phyloP scores from a whole-genome alignment of 352 stramenopile species.

The Phytophthora sansomeana region DNA sequence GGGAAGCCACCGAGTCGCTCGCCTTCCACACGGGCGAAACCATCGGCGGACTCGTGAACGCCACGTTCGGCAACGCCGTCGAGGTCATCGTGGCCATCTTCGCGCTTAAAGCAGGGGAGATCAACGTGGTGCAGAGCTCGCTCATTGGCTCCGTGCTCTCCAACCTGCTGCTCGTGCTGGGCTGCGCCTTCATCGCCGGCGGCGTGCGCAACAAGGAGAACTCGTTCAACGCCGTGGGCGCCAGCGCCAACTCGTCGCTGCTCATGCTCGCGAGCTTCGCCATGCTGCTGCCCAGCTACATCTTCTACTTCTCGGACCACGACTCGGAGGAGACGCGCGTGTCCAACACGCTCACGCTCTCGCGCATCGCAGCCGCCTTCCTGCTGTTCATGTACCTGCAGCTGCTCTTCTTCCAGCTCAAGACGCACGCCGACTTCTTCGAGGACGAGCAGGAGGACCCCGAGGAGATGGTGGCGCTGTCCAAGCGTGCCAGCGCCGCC shows the following conservation, averaged over 20 bases:
- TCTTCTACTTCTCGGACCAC: constrained; percentile 87
- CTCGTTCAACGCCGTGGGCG: constrained; percentile 93
- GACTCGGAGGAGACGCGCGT: constrained; percentile 77
- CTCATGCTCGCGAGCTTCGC: constrained; percentile 95
- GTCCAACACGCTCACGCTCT: constrained; percentile 77
- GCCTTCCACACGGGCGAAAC: constrained; percentile 97
- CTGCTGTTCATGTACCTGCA: constrained; percentile 95
- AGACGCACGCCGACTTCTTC: constrained; percentile 95
- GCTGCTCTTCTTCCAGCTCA: constrained; percentile 96
- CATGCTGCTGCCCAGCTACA: constrained; percentile 94
- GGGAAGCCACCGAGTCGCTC: constrained; percentile 97
- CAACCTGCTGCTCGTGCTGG: constrained; percentile 98
- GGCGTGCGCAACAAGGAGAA: constrained; percentile 82
- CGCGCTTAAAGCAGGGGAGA: constrained; percentile 93
- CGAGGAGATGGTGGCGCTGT: constrained; percentile 87
- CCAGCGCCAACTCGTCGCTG: constrained; percentile 94
- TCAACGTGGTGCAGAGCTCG: constrained; percentile 97
- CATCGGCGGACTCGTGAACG: constrained; percentile 97
- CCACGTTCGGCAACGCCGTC: constrained; percentile 98
- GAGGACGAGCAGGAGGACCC: constrained; percentile 49
- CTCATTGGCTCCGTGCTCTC: constrained; percentile 98
- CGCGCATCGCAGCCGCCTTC: constrained; percentile 81
- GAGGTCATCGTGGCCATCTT: constrained; percentile 97
- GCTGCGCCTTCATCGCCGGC: constrained; percentile 96
- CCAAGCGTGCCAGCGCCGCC: constrained; percentile 71